A percentile compares a stretch with the other conserved stretches of the same genome.
phyloP scores from a whole-genome alignment of 352 stramenopile species.

The Pythium phragmitis region DNA sequence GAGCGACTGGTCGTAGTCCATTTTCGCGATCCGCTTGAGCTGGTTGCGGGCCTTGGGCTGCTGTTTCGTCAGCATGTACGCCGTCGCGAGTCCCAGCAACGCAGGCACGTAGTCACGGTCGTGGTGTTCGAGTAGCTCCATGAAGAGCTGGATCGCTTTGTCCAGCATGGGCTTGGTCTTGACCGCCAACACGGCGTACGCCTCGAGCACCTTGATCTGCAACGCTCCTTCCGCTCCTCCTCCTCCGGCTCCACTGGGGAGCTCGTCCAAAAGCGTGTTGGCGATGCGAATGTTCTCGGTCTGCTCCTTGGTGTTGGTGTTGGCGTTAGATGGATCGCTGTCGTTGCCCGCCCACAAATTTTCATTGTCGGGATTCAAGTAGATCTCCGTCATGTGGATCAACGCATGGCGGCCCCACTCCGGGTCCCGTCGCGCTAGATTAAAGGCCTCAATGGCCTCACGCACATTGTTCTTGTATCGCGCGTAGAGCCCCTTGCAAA shows the following conservation, averaged over 20 bases:
- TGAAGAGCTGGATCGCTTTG: constrained; percentile 88
- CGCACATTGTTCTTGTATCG: constrained; percentile 90
- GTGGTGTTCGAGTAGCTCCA: constrained; percentile 87
- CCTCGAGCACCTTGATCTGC: constrained; percentile 83
- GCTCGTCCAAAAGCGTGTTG: constrained; percentile 85
- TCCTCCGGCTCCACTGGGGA: constrained; percentile 45
- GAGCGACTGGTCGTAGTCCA: constrained; percentile 86
- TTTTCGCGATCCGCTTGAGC: constrained; percentile 94
- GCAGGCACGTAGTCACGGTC: constrained; percentile 90
- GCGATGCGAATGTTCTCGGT: constrained; percentile 88
- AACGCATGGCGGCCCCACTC: constrained; percentile 88
- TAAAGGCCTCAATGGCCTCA: constrained; percentile 91
- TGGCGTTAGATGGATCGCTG: constrained; percentile 22
- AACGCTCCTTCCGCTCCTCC: constrained; percentile 31
- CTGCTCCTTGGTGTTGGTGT: constrained; percentile 67
- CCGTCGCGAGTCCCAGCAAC: constrained; percentile 85
- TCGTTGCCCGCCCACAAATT: constrained; percentile 71
- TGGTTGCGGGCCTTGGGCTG: constrained; percentile 92
- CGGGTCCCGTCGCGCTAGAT: constrained; percentile 82
- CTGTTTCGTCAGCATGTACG: constrained; percentile 93
- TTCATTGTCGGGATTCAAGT: constrained; percentile 92
- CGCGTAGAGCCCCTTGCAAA: constrained; percentile 89
- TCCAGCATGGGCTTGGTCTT: constrained; percentile 85
- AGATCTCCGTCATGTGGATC: constrained; percentile 94
- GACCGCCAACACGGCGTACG: constrained; percentile 81